Percentiles rank a stretch among this genome's conserved stretches.
Evolutionary conservation across 768 basidiomycete species (phyloP).

Genomic region (Lactarius pseudohatsudake): DNA sequence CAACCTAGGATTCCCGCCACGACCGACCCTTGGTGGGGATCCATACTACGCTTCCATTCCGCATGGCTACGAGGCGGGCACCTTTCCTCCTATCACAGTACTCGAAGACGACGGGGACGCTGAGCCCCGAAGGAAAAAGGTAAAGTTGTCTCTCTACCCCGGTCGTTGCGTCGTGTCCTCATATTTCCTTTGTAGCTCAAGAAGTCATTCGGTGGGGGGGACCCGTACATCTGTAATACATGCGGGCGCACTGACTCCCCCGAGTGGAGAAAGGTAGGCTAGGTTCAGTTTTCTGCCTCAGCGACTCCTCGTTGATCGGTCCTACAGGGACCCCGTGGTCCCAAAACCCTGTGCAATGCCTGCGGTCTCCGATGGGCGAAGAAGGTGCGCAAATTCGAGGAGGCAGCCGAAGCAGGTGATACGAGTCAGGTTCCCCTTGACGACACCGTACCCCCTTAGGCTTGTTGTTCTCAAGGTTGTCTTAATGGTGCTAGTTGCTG

Average conservation of each 20-base stretch:
- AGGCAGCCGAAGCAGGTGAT: conserved; percentile 35
- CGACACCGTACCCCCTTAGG: conserved; percentile 27
- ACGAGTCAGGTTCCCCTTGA: conserved; percentile 29
- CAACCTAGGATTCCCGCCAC: conserved; percentile 17
- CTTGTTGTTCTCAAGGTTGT: neutral
- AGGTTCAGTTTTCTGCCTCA: neutral
- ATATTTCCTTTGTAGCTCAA: conserved; percentile 16
- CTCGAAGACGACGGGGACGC: conserved; percentile 53
- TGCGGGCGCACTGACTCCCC: conserved; percentile 96
- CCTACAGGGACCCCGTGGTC: conserved; percentile 81
- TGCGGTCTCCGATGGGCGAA: conserved; percentile 96
- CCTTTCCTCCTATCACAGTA: conserved; percentile 13
- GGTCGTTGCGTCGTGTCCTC: neutral
- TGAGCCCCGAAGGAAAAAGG: conserved; percentile 64
- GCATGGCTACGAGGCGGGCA: conserved; percentile 21
- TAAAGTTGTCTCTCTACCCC: conserved; percentile 31
- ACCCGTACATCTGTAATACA: conserved; percentile 85
- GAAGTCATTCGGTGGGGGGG: conserved; percentile 47
- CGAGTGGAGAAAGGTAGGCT: conserved; percentile 86
- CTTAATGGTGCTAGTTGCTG: neutral
- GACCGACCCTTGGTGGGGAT: conserved; percentile 13
- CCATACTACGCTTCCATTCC: conserved; percentile 17
- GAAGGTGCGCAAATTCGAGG: conserved; percentile 48
- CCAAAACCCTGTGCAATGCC: conserved; percentile 97
- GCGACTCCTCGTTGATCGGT: neutral